phyloP scores from a whole-genome alignment of 257 asterid species.

The Paraleonurus japonicus region DNA sequence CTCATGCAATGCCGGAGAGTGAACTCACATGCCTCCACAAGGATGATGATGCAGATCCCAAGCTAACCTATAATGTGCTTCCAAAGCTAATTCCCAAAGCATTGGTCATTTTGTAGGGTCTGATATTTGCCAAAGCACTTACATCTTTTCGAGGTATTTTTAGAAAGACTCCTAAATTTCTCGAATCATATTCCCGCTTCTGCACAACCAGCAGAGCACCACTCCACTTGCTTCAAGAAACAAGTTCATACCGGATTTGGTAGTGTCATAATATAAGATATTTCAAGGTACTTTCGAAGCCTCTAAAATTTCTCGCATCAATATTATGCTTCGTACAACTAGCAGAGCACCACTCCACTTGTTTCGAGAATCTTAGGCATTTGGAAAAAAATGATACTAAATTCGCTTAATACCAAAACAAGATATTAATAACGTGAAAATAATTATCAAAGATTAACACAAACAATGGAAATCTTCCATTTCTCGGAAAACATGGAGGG shows the following conservation, averaged over 20 bases:
- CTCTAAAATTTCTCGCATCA: constrained; percentile 10
- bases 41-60: constrained; percentile 45
- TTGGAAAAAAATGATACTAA: background rate
- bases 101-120: constrained; percentile 52
- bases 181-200: constrained; percentile 1
- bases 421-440: background rate
- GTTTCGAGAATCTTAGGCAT: constrained; percentile 3
- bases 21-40: constrained; percentile 52
- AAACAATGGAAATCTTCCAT: background rate
- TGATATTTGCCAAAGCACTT: constrained; percentile 29
- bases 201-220: background rate
- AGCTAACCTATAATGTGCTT: constrained; percentile 59
- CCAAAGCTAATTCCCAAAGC: constrained; percentile 91
- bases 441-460: background rate
- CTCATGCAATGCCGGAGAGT: constrained; percentile 78
- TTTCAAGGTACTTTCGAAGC: background rate
- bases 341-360: background rate
- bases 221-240: constrained; percentile 3
- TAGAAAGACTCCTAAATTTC: constrained; percentile 15
- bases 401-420: background rate
- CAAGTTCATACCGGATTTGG: background rate
- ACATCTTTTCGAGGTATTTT: constrained; percentile 32
- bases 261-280: background rate
- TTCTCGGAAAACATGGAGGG: background rate
- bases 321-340: background rate